Evolutionary conservation across 176 grass and related monocot species (phyloP).

Genomic region (Thalia dealbata): DNA sequence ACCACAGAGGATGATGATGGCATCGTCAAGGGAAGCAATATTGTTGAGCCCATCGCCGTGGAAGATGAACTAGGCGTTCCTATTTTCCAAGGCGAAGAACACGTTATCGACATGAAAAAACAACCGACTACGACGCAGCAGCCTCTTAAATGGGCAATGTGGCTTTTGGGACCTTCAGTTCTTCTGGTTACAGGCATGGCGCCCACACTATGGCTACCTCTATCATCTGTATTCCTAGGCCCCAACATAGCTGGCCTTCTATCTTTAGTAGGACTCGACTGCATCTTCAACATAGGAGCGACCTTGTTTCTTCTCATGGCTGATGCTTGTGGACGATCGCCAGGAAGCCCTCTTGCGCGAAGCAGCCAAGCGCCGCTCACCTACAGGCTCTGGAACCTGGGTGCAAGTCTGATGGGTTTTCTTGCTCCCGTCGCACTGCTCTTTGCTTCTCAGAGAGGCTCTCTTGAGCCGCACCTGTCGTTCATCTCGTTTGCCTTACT

Average conservation of each 20-base stretch:
- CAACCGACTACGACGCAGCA: slow-evolving; percentile 19
- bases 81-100: slow-evolving; percentile 40
- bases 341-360: slow-evolving; percentile 29
- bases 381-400: slow-evolving; percentile 65
- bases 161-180: slow-evolving; percentile 69
- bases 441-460: slow-evolving; percentile 35
- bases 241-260: slow-evolving; percentile 71
- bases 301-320: slow-evolving; percentile 95
- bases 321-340: slow-evolving; percentile 50
- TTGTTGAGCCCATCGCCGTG: slow-evolving; percentile 55
- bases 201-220: slow-evolving; percentile 77
- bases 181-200: slow-evolving; percentile 71
- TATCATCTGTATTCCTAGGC: slow-evolving; percentile 59
- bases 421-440: slow-evolving; percentile 45
- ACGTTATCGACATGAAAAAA: slow-evolving; percentile 40
- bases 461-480: slow-evolving; percentile 42
- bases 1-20: slow-evolving; percentile 31
- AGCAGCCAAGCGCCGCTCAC: slow-evolving; percentile 37
- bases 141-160: slow-evolving; percentile 62
- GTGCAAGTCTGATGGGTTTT: slow-evolving; percentile 47
- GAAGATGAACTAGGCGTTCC: slow-evolving; percentile 54
- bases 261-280: slow-evolving; percentile 73
- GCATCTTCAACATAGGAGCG: slow-evolving; percentile 85
- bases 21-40: slow-evolving; percentile 42
- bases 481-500: slow-evolving; percentile 66